Evolutionary conservation across 2,329 filamentous ascomycete genomes (phyloP).

Genomic region (Anthostomella pinea): DNA sequence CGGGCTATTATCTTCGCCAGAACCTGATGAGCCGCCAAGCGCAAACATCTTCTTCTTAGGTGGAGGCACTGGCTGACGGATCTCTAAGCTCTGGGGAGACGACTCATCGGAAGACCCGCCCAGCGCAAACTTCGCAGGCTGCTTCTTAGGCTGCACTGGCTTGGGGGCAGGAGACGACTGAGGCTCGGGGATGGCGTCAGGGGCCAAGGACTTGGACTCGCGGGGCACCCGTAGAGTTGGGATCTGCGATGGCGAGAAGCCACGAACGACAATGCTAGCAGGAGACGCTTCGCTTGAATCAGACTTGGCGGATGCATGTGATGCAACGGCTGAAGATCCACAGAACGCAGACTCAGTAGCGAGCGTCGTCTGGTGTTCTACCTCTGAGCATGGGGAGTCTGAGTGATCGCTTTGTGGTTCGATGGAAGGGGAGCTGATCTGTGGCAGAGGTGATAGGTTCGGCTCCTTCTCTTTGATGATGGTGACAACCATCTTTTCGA

Average conservation of each 20-base stretch:
- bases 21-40: slow-evolving; percentile 62
- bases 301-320: slow-evolving; percentile 42
- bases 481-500: slow-evolving; percentile 90
- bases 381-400: slow-evolving; percentile 43
- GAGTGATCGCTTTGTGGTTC: slow-evolving; percentile 47
- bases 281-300: slow-evolving; percentile 28
- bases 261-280: slow-evolving; percentile 69
- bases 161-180: slow-evolving; percentile 57
- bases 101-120: slow-evolving; percentile 78
- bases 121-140: slow-evolving; percentile 63
- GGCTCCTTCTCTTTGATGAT: slow-evolving; percentile 86
- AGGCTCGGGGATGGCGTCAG: slow-evolving; percentile 61
- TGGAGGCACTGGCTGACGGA: slow-evolving; percentile 34
- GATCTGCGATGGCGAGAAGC: slow-evolving; percentile 74
- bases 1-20: slow-evolving; percentile 70
- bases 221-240: slow-evolving; percentile 42
- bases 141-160: slow-evolving; percentile 65
- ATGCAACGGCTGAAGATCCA: slow-evolving; percentile 18
- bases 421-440: slow-evolving; percentile 34
- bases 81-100: slow-evolving; percentile 57
- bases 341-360: slow-evolving; percentile 27
- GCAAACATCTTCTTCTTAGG: slow-evolving; percentile 47
- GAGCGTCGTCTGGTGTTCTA: slow-evolving; percentile 45
- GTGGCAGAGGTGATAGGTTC: slow-evolving; percentile 53
- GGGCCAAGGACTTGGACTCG: slow-evolving; percentile 47